Evolutionary conservation across 2,329 filamentous ascomycete species (phyloP).

Genomic region (Periconia sp.): DNA sequence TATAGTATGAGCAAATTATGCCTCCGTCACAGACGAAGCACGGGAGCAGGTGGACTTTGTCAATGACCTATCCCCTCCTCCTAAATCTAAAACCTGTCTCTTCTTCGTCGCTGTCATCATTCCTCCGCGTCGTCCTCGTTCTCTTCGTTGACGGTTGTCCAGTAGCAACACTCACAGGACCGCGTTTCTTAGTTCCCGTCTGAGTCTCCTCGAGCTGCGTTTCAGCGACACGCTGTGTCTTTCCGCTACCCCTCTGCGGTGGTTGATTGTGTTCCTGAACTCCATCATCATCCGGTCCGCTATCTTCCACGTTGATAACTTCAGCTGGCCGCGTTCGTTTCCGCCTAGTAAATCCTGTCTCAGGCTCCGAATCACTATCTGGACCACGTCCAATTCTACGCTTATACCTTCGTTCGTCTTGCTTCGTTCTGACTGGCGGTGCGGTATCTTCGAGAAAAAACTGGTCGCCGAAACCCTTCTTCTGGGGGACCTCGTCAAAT

Average conservation of each 20-base stretch:
- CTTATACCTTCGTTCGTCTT: slow-evolving; percentile 14
- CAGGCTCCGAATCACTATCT: slow-evolving; percentile 31
- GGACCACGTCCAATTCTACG: slow-evolving; percentile 12
- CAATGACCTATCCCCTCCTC: slow-evolving; percentile 24
- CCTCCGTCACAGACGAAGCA: not conserved
- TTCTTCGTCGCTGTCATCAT: slow-evolving; percentile 63
- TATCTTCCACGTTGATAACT: slow-evolving; percentile 39
- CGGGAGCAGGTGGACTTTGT: too few relatives aligned
- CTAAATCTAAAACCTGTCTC: slow-evolving; percentile 63
- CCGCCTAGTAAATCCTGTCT: slow-evolving; percentile 34
- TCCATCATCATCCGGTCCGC: slow-evolving; percentile 36
- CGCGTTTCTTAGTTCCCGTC: slow-evolving; percentile 37
- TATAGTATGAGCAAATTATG: not conserved
- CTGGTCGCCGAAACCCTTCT: slow-evolving; percentile 74
- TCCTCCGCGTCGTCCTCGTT: slow-evolving; percentile 25
- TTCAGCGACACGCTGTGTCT: slow-evolving; percentile 32
- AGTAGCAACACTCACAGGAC: slow-evolving; percentile 23
- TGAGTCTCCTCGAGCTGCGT: slow-evolving; percentile 38
- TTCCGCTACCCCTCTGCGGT: slow-evolving; percentile 29
- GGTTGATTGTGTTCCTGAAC: slow-evolving; percentile 15
- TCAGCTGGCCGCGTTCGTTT: slow-evolving; percentile 21
- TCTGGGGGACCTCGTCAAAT: slow-evolving; percentile 70
- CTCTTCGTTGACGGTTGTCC: slow-evolving; percentile 37
- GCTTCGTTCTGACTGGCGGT: slow-evolving; percentile 21
- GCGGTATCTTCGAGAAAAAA: slow-evolving; percentile 69